Conservation (phyloP, 1,284 basidiomycete species). For the Inonotus hispidus region DNA sequence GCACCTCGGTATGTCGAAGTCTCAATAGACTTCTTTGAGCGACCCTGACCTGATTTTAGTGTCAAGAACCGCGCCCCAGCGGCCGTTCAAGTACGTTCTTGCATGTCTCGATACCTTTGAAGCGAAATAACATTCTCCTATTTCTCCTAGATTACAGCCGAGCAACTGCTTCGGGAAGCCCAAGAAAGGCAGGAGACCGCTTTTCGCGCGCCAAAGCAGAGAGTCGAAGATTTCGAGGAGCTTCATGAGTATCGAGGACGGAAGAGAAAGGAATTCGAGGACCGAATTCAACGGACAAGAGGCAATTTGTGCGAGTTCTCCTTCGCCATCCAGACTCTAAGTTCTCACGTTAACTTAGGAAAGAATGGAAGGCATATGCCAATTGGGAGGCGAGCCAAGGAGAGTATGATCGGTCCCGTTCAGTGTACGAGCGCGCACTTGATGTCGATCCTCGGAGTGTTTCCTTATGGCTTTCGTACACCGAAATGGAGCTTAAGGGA, state of each 20-base stretch:
- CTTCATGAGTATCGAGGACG: constrained; percentile 93
- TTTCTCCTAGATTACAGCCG: constrained; percentile 80
- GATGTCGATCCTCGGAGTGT: constrained; percentile 90
- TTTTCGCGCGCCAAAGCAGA: constrained; percentile 87
- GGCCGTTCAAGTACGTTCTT: constrained; percentile 67
- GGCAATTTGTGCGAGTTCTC: constrained; percentile 67
- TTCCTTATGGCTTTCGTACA: constrained; percentile 93
- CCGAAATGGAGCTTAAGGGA: constrained; percentile 97
- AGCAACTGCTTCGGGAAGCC: constrained; percentile 95
- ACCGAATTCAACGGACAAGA: constrained; percentile 86
- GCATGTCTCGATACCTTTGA: constrained; percentile 4
- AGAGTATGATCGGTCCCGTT: constrained; percentile 88
- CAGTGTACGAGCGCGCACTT: constrained; percentile 93
- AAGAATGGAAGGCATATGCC: constrained; percentile 81
- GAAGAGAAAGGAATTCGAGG: constrained; percentile 96
- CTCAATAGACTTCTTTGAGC: constrained; percentile 7
- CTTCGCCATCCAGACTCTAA: constrained; percentile 9
- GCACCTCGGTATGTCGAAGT: constrained; percentile 41
- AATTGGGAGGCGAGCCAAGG: constrained; percentile 95
- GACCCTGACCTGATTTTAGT: constrained; percentile 32
- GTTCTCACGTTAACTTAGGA: constrained; percentile 36
- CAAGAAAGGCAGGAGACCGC: constrained; percentile 95
- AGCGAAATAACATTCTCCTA: constrained; percentile 30
- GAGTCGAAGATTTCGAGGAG: constrained; percentile 96
- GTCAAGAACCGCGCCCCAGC: constrained; percentile 95